Evolutionary conservation across 1,139 yeast species (phyloP), one percentile per base, ranked within the genome.

Genomic region (Citeromyces hawaiiensis): DNA sequence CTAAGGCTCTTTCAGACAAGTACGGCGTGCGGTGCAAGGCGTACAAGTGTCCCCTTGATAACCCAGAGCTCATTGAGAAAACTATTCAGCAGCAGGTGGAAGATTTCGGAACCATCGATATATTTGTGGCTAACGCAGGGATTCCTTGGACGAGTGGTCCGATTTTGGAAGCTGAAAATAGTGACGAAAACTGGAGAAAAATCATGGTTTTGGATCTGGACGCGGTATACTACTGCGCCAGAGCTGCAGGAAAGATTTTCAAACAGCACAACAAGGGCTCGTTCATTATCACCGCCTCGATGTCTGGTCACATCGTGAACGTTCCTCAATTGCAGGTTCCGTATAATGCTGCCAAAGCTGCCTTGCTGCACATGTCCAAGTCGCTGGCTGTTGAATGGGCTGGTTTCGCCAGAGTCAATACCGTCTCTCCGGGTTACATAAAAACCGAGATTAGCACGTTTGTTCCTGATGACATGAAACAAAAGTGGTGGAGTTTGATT

Each of bases 121-220:
- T 74, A 8, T 72, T 76, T 48, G 78, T 77, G 34, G 83, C 83
- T 45, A 76, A 77, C 47, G 83, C 85, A 4, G 83, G 83, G 17
- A 65, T 76, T 29, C 71, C 76, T 4, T 72, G 78, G 78, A 61
- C 64, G 19, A 59, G 65, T 6, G 80, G 77, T 4, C 64, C 63
- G 30, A 60, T 66, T 39, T 54, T 64, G 36, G 70, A 70, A 41
- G 32, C 32, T 29, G 63, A 60, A 18, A 66, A 69, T 45, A 66
- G 68, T 1, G 60, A 57, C 40, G 56, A 57, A 38, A 63, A 65
- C 43, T 73, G 76, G 75, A 65, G 65, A 44, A 56, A 59, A 45
- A 60, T 76, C 39, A 66, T 71, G 53, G 64, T 61, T 46, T 63
- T 73, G 45, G 72, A 73, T 46, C 69, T 76, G 46, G 68, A 72